Base-by-base conservation (phyloP, 176 grass and related monocot genomes). In the Pontederia paniculata region DNA sequence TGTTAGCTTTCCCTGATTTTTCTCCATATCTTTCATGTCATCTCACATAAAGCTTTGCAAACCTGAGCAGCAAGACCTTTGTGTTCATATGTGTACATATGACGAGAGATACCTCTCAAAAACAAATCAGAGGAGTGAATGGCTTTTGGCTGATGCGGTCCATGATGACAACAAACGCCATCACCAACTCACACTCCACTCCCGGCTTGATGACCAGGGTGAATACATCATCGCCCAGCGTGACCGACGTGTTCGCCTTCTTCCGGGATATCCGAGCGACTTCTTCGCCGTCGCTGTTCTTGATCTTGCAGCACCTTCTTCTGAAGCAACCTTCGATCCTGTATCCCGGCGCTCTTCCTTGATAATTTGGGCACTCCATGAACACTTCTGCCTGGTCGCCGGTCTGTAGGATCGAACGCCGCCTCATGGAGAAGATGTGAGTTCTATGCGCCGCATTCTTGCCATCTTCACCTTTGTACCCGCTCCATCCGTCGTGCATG, bases 101-200 rank as follows among this genome's bases (percentile, higher is more conserved):
- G 25, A 5, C 5, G 25, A 31, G 25, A 31, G 25, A 1, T 31
- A 31, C 25, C 48, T 9, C 1, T 74, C 57, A 77, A 62, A 48
- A 83, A 15, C 90, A 83, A 11, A 77, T 79, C 61, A 78, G 44
- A 3, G 76, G 79, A 19, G 67, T 51, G 73, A 68, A 74, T 2
- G 58, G 69, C 44, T 4, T 79, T 48, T 37, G 79, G 43, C 82
- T 90, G 23, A 88, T 91, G 48, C 93, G 68, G 57, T 98, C 93
- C 86, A 98, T 88, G 54, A 91, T 63, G 5, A 98, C 80, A 3
- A 98, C 68, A 21, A 98, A 65, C 0, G 93, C 93, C 93, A 98
- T 91, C 67, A 91, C 23, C 10, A 77, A 74, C 3, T 74, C 52
- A 21, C 42, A 74, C 11, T 98, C 86, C 8, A 79, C 66, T 43